Conservation (phyloP, 192 early-diverging fungal genomes). For the Coemansia sp. region DNA sequence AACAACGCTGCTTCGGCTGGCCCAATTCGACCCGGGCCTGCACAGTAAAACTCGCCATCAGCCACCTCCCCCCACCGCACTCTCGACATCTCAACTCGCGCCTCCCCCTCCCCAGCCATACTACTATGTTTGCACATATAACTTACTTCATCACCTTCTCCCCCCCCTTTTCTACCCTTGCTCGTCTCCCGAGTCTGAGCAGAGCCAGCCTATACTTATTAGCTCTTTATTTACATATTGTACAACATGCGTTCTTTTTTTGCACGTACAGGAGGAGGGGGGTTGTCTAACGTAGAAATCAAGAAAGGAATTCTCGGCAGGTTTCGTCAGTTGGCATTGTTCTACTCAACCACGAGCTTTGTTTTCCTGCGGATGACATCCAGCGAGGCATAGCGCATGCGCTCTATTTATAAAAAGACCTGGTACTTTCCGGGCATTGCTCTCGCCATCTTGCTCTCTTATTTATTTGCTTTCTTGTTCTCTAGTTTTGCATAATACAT, state of each 20-base stretch:
- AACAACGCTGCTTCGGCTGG: constrained; percentile 11
- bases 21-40: constrained; percentile 20
- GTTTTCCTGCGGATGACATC: too few species aligned
- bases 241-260: background rate
- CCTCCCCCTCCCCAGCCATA: too few species aligned
- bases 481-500: background rate
- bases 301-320: background rate
- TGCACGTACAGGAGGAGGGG: background rate
- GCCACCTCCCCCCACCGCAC: background rate
- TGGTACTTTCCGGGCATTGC: too few species aligned
- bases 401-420: too few species aligned
- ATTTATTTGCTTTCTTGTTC: background rate
- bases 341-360: background rate
- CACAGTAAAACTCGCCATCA: constrained; percentile 14
- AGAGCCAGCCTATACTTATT: too few species aligned
- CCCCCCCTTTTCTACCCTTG: too few species aligned
- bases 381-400: too few species aligned
- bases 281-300: constrained; percentile 5
- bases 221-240: background rate
- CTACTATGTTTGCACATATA: background rate
- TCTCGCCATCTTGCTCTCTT: background rate
- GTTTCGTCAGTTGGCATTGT: background rate
- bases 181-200: too few species aligned
- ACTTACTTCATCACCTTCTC: too few species aligned
- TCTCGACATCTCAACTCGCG: background rate